These are phyloP conservation scores for Cytospora leucostoma DNA, from an alignment of 2,329 filamentous ascomycete genomes.

Conservation along the genomic window DNA sequence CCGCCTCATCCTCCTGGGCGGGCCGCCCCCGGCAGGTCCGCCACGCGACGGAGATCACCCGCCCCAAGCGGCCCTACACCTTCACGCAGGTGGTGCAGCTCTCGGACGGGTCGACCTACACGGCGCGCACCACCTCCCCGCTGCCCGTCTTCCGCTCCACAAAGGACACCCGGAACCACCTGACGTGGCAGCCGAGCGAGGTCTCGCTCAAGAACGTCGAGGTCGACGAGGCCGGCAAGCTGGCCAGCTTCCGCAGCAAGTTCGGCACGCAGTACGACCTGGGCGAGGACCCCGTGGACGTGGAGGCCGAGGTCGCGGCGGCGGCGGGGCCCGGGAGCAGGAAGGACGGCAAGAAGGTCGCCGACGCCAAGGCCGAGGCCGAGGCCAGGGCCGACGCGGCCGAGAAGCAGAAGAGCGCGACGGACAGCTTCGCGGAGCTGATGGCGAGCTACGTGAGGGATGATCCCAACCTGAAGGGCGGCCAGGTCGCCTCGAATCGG, in stretches of 20 bases:
- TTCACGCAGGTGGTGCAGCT: conserved; percentile 97
- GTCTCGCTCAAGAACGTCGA: conserved; percentile 84
- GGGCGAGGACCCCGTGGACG: conserved; percentile 38
- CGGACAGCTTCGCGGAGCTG: conserved; percentile 50
- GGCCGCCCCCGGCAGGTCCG: conserved; percentile 62
- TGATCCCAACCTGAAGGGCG: conserved; percentile 41
- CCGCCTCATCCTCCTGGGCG: too few species aligned
- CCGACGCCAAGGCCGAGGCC: conserved; percentile 33
- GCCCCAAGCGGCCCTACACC: conserved; percentile 89
- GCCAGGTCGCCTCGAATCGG: conserved; percentile 30
- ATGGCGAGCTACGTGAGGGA: conserved; percentile 52
- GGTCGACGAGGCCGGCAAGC: conserved; percentile 88
- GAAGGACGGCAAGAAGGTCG: conserved; percentile 13
- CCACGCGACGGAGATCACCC: conserved; percentile 80
- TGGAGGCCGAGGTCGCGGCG: conserved; percentile 33
- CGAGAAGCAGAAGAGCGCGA: conserved; percentile 32
- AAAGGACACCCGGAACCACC: conserved; percentile 87
- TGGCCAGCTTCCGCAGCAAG: conserved; percentile 80
- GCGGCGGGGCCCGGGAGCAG: conserved; percentile 31
- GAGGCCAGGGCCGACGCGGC: conserved; percentile 10
- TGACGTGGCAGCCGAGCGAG: conserved; percentile 86
- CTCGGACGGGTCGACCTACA: conserved; percentile 85
- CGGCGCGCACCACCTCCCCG: conserved; percentile 76
- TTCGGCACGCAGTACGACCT: conserved; percentile 86
- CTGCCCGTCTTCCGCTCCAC: conserved; percentile 57